Percentiles rank a stretch among this genome's conserved stretches.
Conservation (phyloP, 2,329 filamentous ascomycete genomes). For the Colletotrichum sp. region DNA sequence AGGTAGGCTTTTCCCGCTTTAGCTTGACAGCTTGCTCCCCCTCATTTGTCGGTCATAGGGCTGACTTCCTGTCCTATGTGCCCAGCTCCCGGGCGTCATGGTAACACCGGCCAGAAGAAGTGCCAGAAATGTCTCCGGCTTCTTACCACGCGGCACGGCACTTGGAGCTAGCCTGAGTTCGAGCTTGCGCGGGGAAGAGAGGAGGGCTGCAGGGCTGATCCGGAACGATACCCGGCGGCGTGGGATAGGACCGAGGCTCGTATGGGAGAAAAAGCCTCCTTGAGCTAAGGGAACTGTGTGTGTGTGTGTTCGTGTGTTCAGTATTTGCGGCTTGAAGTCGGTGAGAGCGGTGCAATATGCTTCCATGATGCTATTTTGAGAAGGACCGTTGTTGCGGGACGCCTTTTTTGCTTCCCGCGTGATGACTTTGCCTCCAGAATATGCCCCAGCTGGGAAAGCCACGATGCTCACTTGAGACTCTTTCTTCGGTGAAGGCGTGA, state of each 20-base stretch:
- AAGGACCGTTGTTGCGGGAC: neutral
- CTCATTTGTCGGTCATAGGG: neutral
- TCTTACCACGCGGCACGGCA: neutral
- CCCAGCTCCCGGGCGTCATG: neutral
- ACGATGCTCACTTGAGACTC: neutral
- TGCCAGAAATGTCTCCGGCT: neutral
- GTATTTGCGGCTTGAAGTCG: neutral
- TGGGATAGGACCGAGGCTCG: neutral
- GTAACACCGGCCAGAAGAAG: neutral
- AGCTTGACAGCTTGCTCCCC: neutral
- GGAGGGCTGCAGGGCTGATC: neutral
- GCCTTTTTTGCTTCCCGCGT: neutral
- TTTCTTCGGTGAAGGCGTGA: neutral
- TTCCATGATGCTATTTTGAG: conserved; percentile 6
- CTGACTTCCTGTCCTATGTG: no score
- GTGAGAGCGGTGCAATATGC: neutral
- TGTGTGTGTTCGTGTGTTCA: neutral
- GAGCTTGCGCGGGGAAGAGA: neutral
- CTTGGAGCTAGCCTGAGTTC: neutral
- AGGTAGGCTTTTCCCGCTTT: neutral
- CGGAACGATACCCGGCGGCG: neutral
- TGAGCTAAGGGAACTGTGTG: neutral
- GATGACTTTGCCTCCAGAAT: neutral
- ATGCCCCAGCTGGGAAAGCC: neutral
- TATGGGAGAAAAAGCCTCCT: neutral